Evolutionary conservation across 148 eudicot species (phyloP).

Genomic region (Rhododendron ferrugineum): DNA sequence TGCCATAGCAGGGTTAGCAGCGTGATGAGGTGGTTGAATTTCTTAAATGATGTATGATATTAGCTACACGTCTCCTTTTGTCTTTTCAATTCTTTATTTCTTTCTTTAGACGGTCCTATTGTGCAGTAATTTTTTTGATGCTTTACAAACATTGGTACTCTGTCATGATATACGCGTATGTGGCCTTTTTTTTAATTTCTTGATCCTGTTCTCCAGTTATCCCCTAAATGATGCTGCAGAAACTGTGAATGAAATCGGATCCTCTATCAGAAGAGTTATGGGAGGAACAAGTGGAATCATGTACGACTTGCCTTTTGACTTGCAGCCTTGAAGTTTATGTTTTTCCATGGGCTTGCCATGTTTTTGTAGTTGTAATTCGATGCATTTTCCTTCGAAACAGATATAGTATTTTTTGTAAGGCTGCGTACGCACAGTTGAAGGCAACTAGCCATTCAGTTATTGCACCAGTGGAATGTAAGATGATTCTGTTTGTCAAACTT

Average conservation of each 20-base stretch:
- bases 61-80: neutral
- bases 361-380: constrained; percentile 1
- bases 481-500: constrained; percentile 4
- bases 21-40: constrained; percentile 7
- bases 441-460: constrained; percentile 31
- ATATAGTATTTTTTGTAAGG: constrained; percentile 74
- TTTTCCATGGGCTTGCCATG: neutral
- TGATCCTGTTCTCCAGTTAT: constrained; percentile 45
- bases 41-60: neutral
- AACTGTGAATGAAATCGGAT: constrained; percentile 74
- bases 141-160: neutral
- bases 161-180: neutral
- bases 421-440: constrained; percentile 76
- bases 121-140: neutral
- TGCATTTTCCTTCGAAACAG: constrained; percentile 33
- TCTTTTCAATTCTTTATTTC: neutral
- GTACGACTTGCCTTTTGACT: constrained; percentile 23
- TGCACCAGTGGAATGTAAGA: constrained; percentile 57
- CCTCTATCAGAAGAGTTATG: constrained; percentile 86
- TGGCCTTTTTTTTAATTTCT: neutral
- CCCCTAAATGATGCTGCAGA: constrained; percentile 90
- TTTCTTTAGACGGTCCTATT: neutral
- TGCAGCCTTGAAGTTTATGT: neutral
- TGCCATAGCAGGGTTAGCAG: neutral
- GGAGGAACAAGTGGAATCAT: constrained; percentile 99